A percentile compares a stretch with the other conserved stretches of the same genome.
These are phyloP conservation scores for Agrostemma githago DNA, from an alignment of 148 eudicot species.

Conservation along the genomic window DNA sequence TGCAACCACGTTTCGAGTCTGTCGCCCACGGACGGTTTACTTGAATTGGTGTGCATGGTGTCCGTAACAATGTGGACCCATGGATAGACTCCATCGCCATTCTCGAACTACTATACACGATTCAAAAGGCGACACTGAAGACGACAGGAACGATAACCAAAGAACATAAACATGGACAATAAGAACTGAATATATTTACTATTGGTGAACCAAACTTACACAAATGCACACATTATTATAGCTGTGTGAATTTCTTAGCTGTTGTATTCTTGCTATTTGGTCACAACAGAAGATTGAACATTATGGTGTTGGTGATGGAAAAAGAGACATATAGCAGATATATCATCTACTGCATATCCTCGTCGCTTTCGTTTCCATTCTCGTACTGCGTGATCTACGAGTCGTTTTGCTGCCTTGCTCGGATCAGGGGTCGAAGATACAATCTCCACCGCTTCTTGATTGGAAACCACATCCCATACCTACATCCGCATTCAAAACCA, in stretches of 20 bases:
- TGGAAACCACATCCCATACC: conserved; percentile 98
- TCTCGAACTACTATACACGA: too few relatives aligned
- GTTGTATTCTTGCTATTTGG: conserved; percentile 19
- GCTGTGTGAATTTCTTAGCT: conserved; percentile 18
- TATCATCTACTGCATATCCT: conserved; percentile 70
- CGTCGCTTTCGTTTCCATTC: conserved; percentile 71
- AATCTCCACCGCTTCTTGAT: conserved; percentile 74
- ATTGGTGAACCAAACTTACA: conserved; percentile 23
- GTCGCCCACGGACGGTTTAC: too few relatives aligned
- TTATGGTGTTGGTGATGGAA: conserved; percentile 34
- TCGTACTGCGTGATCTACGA: conserved; percentile 51
- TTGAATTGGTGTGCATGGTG: too few relatives aligned
- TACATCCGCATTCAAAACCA: conserved; percentile 11
- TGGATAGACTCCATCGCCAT: too few relatives aligned
- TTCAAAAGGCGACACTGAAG: neutral
- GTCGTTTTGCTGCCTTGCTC: conserved; percentile 53
- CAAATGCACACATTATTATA: conserved; percentile 19
- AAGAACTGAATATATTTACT: conserved; percentile 26
- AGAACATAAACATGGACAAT: conserved; percentile 1
- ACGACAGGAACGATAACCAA: too few relatives aligned
- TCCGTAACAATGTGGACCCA: too few relatives aligned
- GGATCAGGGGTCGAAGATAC: conserved; percentile 47
- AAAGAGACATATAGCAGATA: conserved; percentile 76
- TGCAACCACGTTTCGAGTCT: too few relatives aligned
- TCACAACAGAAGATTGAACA: conserved; percentile 28